These are phyloP conservation scores for Saturnispora saitoi DNA, from an alignment of 805 yeast species.

Conservation along the genomic window DNA sequence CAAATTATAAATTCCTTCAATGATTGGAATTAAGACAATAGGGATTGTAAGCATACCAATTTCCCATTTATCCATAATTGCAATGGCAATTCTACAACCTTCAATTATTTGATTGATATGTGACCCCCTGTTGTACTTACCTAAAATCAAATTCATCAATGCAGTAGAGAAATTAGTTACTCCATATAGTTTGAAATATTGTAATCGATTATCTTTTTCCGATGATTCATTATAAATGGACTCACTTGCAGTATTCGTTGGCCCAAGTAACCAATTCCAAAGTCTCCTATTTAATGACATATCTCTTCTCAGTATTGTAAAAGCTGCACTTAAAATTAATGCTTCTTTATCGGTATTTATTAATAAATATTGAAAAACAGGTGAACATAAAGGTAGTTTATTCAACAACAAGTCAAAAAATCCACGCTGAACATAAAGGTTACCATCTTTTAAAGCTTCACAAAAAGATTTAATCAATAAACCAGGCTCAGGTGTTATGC, in stretches of 20 bases:
- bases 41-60: slow-evolving; percentile 74
- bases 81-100: slow-evolving; percentile 56
- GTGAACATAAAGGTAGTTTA: slow-evolving; percentile 57
- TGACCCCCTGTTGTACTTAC: slow-evolving; percentile 20
- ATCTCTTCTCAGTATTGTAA: slow-evolving; percentile 69
- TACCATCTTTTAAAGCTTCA: slow-evolving; percentile 56
- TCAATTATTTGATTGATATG: slow-evolving; percentile 31
- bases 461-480: slow-evolving; percentile 66
- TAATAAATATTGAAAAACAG: slow-evolving; percentile 41
- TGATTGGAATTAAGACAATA: slow-evolving; percentile 53
- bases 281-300: slow-evolving; percentile 91
- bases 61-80: slow-evolving; percentile 92
- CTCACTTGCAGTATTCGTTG: slow-evolving; percentile 35
- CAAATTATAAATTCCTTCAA: slow-evolving; percentile 36
- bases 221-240: slow-evolving; percentile 8
- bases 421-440: slow-evolving; percentile 75
- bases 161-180: slow-evolving; percentile 42
- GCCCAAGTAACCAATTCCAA: slow-evolving; percentile 91
- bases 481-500: slow-evolving; percentile 73
- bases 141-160: slow-evolving; percentile 39
- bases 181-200: slow-evolving; percentile 57
- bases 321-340: slow-evolving; percentile 54
- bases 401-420: slow-evolving; percentile 72
- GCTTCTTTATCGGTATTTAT: slow-evolving; percentile 46
- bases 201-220: slow-evolving; percentile 27